Conservation (phyloP, 441 rosid species). For the Capsella rubella region DNA sequence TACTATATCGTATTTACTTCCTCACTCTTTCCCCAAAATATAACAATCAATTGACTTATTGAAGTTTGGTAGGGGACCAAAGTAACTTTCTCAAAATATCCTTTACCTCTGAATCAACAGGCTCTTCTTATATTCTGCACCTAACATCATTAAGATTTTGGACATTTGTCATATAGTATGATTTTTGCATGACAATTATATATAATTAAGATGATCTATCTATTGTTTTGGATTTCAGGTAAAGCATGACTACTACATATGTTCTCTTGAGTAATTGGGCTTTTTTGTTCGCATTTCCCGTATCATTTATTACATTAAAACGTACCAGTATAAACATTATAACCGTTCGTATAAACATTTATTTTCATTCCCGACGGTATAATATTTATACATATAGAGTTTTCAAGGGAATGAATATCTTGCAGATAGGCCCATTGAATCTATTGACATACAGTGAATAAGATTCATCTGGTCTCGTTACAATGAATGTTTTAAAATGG, state of each 20-base stretch:
- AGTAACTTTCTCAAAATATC: constrained; percentile 34
- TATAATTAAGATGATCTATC: neutral
- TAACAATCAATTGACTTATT: constrained; percentile 39
- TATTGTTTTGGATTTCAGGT: constrained; percentile 30
- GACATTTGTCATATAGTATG: constrained; percentile 18
- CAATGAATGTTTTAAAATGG: neutral
- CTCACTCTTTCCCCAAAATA: constrained; percentile 42
- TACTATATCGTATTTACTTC: constrained; percentile 35
- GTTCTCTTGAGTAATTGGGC: neutral
- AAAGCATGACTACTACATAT: neutral
- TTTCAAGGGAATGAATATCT: neutral
- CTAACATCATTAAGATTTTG: constrained; percentile 33
- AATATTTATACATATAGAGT: neutral
- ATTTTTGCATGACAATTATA: constrained; percentile 21
- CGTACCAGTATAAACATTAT: neutral
- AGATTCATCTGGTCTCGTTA: neutral
- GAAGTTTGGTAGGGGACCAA: constrained; percentile 39
- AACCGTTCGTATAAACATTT: neutral
- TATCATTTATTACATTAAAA: neutral
- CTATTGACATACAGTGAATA: neutral
- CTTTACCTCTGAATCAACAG: constrained; percentile 36
- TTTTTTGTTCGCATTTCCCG: neutral
- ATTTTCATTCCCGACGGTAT: neutral
- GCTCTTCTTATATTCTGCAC: constrained; percentile 31
- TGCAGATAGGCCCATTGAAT: neutral